Evolutionary conservation across 1,284 basidiomycete genomes (phyloP), one percentile per base, ranked within the genome.

Genomic region (Tilletia indica): DNA sequence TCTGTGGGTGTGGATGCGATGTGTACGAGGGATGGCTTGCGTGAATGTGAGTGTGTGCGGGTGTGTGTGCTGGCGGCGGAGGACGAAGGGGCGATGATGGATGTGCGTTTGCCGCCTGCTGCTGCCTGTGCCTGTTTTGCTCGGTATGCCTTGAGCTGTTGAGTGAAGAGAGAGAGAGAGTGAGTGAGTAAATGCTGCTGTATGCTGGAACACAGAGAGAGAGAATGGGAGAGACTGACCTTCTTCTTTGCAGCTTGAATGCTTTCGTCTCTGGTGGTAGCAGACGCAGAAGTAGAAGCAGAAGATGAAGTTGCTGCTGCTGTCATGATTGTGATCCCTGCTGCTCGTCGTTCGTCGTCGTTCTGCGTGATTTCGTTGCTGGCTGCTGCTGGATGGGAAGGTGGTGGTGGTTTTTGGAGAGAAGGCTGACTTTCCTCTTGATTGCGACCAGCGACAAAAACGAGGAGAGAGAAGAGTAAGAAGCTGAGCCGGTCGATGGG

Each of bases 171-270:
- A 1, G 4, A 38, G 34, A 16, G 42, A 39, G 38, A 16, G 45
- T n/a, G 9, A 12, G 16, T 38, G 1, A n/a, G n/a, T 1, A 4
- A 36, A 31, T 61, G 70, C 68, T 66, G 74, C 5, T 31, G 25
- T 31, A 4, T n/a, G 42, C 25, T 31, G 0, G 16, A 39, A 31
- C 31, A 4, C 1, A 38, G 19, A 19, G 38, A 54, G 48, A 51
- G 39, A 16, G 14, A 31, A 14, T 34, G 2, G 4, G 8, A 5
- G 9, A 19, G 39, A 71, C 75, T 71, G 69, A 76, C 74, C 72
- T 81, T 81, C 69, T 80, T 81, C 56, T 79, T 78, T 9, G 80
- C 80, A 9, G 78, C 76, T 56, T 74, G 76, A 58, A 80, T 78
- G 69, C 76, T 72, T 68, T 79, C 74, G 61, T 78, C 77, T 54